These are phyloP conservation scores for Senna tora DNA, from an alignment of 306 rosid genomes.

Conservation along the genomic window DNA sequence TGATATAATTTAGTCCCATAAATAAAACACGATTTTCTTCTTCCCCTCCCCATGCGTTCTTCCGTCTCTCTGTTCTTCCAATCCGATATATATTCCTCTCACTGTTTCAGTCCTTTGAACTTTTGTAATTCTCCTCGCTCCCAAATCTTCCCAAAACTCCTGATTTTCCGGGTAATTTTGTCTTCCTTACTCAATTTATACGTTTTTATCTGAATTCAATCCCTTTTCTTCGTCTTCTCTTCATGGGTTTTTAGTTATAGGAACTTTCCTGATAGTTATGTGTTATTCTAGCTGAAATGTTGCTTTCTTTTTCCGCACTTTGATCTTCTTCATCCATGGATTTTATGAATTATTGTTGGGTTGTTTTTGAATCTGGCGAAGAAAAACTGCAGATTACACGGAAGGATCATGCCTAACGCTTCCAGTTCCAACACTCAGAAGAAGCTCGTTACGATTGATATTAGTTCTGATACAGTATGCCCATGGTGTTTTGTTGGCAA, in stretches of 20 bases:
- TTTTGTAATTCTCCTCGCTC: conserved; percentile 26
- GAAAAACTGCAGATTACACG: conserved; percentile 41
- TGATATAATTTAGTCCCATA: no score
- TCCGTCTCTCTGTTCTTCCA: background rate
- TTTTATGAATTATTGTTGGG: conserved; percentile 2
- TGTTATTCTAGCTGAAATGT: conserved; percentile 7
- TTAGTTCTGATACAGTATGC: conserved; percentile 81
- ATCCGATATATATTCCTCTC: background rate
- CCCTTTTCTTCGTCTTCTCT: background rate
- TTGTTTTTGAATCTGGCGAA: conserved; percentile 29
- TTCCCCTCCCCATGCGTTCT: background rate
- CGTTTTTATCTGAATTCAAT: background rate
- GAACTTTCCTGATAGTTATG: conserved; percentile 5
- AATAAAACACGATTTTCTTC: background rate
- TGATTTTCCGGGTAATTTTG: no score
- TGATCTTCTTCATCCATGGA: background rate
- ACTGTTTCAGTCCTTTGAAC: conserved; percentile 37
- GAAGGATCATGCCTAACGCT: conserved; percentile 61
- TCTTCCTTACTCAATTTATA: background rate
- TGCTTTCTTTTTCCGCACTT: background rate
- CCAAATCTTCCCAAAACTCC: background rate
- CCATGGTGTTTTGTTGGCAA: conserved; percentile 96
- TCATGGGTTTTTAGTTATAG: conserved; percentile 1
- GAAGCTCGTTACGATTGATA: conserved; percentile 68
- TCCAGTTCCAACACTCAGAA: conserved; percentile 45